A percentile compares a stretch with the other conserved stretches of the same genome.
These are phyloP conservation scores for Leishmania braziliensis DNA, from an alignment of 208 protist genomes.

Conservation along the genomic window DNA sequence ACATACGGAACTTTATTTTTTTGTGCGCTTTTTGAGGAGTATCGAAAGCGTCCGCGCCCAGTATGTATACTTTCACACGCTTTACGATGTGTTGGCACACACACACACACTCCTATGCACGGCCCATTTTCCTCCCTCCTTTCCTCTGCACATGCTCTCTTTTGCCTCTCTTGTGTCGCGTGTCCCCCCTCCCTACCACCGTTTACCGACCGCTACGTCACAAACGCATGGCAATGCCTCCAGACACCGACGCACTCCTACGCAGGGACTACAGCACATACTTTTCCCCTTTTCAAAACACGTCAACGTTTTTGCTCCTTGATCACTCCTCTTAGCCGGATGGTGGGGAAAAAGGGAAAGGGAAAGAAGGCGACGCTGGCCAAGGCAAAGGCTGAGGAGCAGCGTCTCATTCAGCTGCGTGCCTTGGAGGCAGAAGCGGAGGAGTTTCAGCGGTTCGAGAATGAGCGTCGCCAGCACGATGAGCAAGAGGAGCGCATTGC, in stretches of 20 bases:
- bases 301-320: not conserved
- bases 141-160: not conserved
- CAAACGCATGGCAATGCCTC: not conserved
- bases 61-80: not conserved
- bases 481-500: constrained; percentile 74
- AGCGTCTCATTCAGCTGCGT: constrained; percentile 63
- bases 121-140: not conserved
- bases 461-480: constrained; percentile 68
- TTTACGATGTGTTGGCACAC: not conserved
- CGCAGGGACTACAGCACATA: not conserved
- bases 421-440: constrained; percentile 70
- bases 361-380: constrained; percentile 31
- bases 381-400: constrained; percentile 48
- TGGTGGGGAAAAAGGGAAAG: constrained; percentile 46
- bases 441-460: constrained; percentile 65
- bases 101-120: not conserved
- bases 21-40: not conserved
- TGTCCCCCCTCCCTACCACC: not conserved
- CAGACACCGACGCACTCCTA: not conserved
- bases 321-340: not conserved
- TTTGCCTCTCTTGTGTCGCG: too few relatives aligned
- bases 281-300: not conserved
- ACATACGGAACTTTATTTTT: not conserved
- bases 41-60: not conserved
- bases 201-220: not conserved